Conservation (phyloP, 495 filamentous ascomycete genomes). For the Chlorociboria aeruginascens region DNA sequence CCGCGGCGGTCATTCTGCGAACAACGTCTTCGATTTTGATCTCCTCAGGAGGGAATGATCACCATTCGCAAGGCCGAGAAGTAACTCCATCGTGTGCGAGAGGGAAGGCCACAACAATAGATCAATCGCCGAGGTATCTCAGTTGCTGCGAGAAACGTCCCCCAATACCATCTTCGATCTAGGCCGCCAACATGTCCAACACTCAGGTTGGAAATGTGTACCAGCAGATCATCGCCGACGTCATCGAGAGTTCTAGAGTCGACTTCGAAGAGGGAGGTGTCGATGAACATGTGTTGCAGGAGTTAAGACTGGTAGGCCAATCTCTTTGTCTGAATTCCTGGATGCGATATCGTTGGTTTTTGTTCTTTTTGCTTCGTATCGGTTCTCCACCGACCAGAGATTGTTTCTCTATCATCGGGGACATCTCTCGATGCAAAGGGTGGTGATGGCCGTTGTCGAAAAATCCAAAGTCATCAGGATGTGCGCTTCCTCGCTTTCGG, state of each 20-base stretch:
- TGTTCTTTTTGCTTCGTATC: neutral
- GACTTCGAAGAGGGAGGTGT: conserved; percentile 97
- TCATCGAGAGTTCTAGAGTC: conserved; percentile 74
- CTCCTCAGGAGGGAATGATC: neutral
- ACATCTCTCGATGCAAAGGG: neutral
- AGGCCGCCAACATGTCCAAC: conserved; percentile 36
- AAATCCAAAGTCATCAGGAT: neutral
- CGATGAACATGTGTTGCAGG: conserved; percentile 69
- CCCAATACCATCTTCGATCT: neutral
- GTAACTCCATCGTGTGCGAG: neutral
- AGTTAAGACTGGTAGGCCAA: conserved; percentile 66
- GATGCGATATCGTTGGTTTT: neutral
- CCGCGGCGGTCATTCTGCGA: neutral
- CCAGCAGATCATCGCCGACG: conserved; percentile 80
- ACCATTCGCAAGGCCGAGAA: neutral
- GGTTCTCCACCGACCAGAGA: neutral
- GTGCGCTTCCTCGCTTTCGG: conserved; percentile 5
- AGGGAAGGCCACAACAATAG: neutral
- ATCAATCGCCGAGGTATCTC: neutral
- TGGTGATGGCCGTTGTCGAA: neutral
- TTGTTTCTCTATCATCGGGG: neutral
- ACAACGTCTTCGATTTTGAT: too few species aligned
- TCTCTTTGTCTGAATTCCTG: neutral
- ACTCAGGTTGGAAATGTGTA: conserved; percentile 60
- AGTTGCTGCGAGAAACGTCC: neutral